These are phyloP conservation scores for Dactylellina drechsleri DNA, from an alignment of 2,329 filamentous ascomycete genomes.

Conservation along the genomic window DNA sequence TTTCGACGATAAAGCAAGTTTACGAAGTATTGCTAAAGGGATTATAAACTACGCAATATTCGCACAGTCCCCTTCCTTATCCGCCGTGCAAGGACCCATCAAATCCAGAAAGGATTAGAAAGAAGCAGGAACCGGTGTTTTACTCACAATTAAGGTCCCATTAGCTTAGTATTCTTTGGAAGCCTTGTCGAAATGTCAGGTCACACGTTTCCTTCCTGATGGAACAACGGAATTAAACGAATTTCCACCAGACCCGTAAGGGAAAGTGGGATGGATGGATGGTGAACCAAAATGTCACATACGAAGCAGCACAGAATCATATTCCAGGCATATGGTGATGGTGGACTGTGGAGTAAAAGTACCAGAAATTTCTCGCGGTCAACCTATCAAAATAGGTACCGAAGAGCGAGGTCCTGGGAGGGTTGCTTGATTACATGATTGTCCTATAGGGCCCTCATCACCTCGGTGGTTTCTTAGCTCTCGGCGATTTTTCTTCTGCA, in stretches of 20 bases:
- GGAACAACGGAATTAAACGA: constrained; percentile 55
- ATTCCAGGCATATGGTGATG: constrained; percentile 20
- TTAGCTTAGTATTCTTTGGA: constrained; percentile 34
- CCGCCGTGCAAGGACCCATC: constrained; percentile 43
- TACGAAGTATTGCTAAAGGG: too few species aligned
- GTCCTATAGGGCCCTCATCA: not conserved
- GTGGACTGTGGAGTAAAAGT: not conserved
- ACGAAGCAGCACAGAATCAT: constrained; percentile 15
- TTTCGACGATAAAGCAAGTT: too few species aligned
- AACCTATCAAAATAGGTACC: constrained; percentile 16
- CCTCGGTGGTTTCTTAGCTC: not conserved
- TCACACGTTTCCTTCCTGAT: constrained; percentile 55
- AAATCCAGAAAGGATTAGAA: constrained; percentile 50
- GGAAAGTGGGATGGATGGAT: constrained; percentile 53
- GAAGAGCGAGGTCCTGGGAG: constrained; percentile 17
- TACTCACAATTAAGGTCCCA: constrained; percentile 46
- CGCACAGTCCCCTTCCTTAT: constrained; percentile 10
- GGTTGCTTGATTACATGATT: constrained; percentile 7
- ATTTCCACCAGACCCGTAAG: constrained; percentile 44
- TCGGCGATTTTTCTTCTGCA: constrained; percentile 28
- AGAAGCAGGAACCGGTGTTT: constrained; percentile 54
- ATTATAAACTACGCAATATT: constrained; percentile 22
- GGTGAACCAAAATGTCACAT: not conserved
- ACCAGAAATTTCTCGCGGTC: constrained; percentile 4
- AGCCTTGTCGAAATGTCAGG: constrained; percentile 54